Evolutionary conservation across 345 rosid species (phyloP).

Genomic region (Brassica rapa): DNA sequence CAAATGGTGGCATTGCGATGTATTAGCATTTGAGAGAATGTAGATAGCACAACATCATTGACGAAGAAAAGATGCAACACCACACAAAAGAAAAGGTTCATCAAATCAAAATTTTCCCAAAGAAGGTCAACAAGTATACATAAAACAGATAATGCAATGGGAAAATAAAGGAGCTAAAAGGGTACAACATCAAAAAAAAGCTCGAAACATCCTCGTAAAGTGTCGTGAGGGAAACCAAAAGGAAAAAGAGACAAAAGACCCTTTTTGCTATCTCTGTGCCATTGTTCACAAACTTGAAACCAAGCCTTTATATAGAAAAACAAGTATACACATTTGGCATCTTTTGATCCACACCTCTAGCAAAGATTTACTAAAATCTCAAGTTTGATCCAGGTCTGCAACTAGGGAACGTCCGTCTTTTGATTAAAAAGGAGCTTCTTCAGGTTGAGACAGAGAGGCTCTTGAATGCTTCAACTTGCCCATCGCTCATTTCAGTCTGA

Average conservation of each 20-base stretch:
- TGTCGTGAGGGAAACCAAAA: slow-evolving; percentile 10
- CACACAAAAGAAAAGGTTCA: background rate
- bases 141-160: slow-evolving; percentile 5
- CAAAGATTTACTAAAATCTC: slow-evolving; percentile 8
- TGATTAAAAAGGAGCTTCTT: slow-evolving; percentile 3
- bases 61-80: background rate
- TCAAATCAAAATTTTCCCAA: slow-evolving; percentile 15
- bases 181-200: slow-evolving; percentile 29
- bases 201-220: slow-evolving; percentile 16
- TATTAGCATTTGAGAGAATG: background rate
- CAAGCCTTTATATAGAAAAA: slow-evolving; percentile 33
- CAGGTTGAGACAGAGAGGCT: slow-evolving; percentile 49
- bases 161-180: slow-evolving; percentile 6
- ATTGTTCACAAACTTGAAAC: slow-evolving; percentile 33
- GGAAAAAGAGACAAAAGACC: slow-evolving; percentile 3
- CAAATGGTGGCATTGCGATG: background rate
- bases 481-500: slow-evolving; percentile 58
- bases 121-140: background rate
- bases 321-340: slow-evolving; percentile 45
- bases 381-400: slow-evolving; percentile 19
- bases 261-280: slow-evolving; percentile 14
- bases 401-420: slow-evolving; percentile 17
- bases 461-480: slow-evolving; percentile 69
- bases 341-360: slow-evolving; percentile 22
- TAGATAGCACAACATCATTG: background rate